Percentiles rank a stretch among this genome's conserved stretches.
Evolutionary conservation across 2,329 filamentous ascomycete genomes (phyloP).

Genomic region (Aspergillus ruber): DNA sequence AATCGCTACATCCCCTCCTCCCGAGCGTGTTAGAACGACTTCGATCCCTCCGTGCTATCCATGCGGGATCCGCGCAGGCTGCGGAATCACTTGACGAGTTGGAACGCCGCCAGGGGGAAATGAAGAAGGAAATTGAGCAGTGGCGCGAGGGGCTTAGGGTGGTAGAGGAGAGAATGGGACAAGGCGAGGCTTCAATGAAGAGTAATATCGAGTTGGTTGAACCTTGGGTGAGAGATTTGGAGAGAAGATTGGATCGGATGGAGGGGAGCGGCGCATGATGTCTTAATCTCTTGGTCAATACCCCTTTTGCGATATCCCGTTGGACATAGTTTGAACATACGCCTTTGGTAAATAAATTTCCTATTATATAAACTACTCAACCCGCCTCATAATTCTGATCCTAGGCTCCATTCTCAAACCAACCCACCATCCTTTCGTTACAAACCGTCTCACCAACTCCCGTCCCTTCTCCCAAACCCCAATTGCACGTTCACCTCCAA

Average conservation of each 20-base stretch:
- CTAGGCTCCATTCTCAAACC: conserved; percentile 49
- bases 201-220: conserved; percentile 80
- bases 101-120: conserved; percentile 73
- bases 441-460: conserved; percentile 17
- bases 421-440: conserved; percentile 50
- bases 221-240: conserved; percentile 80
- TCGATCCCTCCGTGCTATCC: conserved; percentile 73
- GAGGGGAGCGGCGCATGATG: conserved; percentile 16
- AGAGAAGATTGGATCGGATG: conserved; percentile 64
- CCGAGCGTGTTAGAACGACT: conserved; percentile 80
- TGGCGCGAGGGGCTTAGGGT: conserved; percentile 78
- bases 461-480: conserved; percentile 21
- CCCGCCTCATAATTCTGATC: conserved; percentile 42
- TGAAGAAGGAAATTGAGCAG: conserved; percentile 73
- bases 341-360: not conserved
- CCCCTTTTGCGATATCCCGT: no score
- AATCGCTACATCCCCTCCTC: conserved; percentile 74
- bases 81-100: conserved; percentile 69
- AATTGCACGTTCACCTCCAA: conserved; percentile 28
- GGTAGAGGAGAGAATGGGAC: conserved; percentile 67
- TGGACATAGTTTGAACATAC: no score
- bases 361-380: not conserved
- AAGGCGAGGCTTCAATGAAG: conserved; percentile 63
- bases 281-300: not conserved
- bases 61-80: conserved; percentile 78